phyloP scores from a whole-genome alignment of 2,329 filamentous ascomycete species.

The Fusarium staphyleae region DNA sequence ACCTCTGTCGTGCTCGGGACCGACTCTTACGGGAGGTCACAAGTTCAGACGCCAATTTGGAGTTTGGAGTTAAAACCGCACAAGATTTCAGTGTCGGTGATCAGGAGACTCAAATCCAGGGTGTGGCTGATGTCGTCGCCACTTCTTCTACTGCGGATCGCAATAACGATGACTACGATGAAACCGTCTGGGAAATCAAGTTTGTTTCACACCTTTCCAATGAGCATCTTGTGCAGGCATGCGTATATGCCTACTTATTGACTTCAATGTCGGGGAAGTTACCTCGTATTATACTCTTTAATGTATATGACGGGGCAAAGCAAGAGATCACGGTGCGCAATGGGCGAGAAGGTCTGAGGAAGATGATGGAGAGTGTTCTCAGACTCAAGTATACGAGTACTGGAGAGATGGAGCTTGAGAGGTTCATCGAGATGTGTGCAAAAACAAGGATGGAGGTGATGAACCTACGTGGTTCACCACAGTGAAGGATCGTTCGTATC shows the following conservation, averaged over 20 bases:
- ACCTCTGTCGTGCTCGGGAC: conserved; percentile 28
- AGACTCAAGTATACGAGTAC: conserved; percentile 28
- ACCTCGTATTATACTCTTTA: conserved; percentile 38
- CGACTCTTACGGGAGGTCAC: conserved; percentile 31
- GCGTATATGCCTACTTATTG: conserved; percentile 39
- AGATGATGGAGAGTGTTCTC: conserved; percentile 30
- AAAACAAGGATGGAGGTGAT: conserved; percentile 11
- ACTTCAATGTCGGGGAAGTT: conserved; percentile 2
- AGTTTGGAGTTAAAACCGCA: conserved; percentile 14
- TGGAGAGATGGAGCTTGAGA: conserved; percentile 5
- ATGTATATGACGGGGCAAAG: conserved; percentile 41
- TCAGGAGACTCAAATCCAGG: conserved; percentile 4
- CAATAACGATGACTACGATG: background rate
- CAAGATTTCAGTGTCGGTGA: background rate
- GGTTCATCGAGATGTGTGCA: conserved; percentile 22
- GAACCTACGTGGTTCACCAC: background rate
- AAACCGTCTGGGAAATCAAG: conserved; percentile 43
- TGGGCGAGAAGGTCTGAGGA: conserved; percentile 10
- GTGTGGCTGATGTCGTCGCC: conserved; percentile 23
- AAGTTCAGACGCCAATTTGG: background rate
- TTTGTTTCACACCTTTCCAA: conserved; percentile 39
- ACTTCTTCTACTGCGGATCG: background rate
- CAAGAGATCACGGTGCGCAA: conserved; percentile 23
- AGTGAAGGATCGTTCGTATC: background rate
- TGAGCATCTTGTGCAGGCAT: conserved; percentile 40